Conservation (phyloP, 2,329 filamentous ascomycete species). For the Stagonosporopsis vannaccii region DNA sequence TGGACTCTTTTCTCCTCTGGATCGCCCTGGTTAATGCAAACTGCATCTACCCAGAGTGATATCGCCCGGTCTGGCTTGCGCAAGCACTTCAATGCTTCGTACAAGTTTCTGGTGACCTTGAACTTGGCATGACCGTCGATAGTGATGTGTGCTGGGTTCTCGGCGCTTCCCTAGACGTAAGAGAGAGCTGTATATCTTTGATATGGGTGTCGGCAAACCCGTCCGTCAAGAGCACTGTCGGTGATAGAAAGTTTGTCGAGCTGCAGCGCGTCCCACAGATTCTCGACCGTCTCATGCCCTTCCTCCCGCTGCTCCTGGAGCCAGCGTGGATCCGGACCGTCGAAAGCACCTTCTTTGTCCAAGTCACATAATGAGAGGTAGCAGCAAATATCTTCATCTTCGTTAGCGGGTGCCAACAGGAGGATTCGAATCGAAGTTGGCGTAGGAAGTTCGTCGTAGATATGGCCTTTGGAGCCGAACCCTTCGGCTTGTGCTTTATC, state of each 20-base stretch:
- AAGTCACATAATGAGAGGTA: background rate
- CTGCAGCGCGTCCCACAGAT: background rate
- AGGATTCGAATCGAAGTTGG: background rate
- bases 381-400: background rate
- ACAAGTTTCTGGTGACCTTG: background rate
- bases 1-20: background rate
- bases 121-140: background rate
- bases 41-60: background rate
- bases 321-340: background rate
- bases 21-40: background rate
- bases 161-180: background rate
- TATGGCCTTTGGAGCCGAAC: background rate
- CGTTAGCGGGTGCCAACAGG: background rate
- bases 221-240: background rate
- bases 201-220: background rate
- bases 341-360: background rate
- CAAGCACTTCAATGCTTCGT: background rate
- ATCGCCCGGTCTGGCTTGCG: background rate
- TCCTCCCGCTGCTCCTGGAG: background rate
- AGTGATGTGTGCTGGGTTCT: background rate
- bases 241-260: background rate
- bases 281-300: background rate
- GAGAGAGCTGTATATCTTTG: background rate
- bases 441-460: background rate
- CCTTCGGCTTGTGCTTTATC: no score